Evolutionary conservation across 176 grass and related monocot species (phyloP).

Genomic region (Lolium rigidum): DNA sequence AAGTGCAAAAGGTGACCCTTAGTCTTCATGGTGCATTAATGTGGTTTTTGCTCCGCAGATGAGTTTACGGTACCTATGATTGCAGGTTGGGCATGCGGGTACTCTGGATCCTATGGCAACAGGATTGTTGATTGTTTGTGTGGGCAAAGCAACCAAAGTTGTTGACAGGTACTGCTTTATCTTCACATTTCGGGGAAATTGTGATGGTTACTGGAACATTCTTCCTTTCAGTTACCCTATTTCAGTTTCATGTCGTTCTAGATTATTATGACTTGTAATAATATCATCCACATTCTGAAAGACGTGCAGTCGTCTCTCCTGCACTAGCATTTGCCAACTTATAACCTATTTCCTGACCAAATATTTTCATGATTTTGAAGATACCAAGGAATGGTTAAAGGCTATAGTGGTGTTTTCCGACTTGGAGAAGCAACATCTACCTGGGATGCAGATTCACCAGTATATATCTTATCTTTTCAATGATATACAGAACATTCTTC

Average conservation of each 20-base stretch:
- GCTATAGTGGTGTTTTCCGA: slow-evolving; percentile 88
- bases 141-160: slow-evolving; percentile 98
- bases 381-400: slow-evolving; percentile 97
- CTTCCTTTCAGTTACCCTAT: background rate
- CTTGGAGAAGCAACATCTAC: slow-evolving; percentile 98
- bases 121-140: slow-evolving; percentile 92
- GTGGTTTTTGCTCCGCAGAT: background rate
- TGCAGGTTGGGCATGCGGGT: slow-evolving; percentile 90
- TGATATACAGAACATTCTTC: background rate
- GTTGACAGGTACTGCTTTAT: slow-evolving; percentile 70
- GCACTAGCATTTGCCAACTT: background rate
- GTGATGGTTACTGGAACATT: background rate
- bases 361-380: slow-evolving; percentile 50
- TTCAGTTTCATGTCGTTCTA: slow-evolving; percentile 17
- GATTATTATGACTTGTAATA: slow-evolving; percentile 7
- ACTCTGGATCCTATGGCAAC: slow-evolving; percentile 98
- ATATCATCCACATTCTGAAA: background rate
- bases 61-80: slow-evolving; percentile 30
- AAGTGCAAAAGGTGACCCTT: slow-evolving; percentile 82
- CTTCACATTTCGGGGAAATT: background rate
- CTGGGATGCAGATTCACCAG: slow-evolving; percentile 98
- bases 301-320: background rate
- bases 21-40: background rate
- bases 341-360: background rate
- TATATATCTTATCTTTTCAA: slow-evolving; percentile 45